Evolutionary conservation across 2,329 filamentous ascomycete genomes (phyloP), one percentile per base, ranked within the genome.

Genomic region (Colletotrichum aenigma): DNA sequence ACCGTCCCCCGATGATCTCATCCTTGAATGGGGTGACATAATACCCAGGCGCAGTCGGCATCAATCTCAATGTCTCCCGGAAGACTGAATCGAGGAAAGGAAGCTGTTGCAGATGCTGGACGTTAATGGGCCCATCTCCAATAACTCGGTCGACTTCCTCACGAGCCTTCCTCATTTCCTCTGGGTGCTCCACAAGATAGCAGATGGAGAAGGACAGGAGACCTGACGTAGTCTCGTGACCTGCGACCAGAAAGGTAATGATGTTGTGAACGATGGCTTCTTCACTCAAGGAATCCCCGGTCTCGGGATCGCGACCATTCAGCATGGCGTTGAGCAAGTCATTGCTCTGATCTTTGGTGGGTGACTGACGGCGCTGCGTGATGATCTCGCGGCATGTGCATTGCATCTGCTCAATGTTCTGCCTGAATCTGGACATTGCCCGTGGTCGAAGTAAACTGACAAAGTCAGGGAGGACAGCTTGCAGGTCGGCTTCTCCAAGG

Each of bases 181-280:
- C 86, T 0, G 93, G 93, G 78, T 93, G 87, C 80, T 92, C 93
- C 36, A 94, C 82, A 3, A 96, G 86, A 69, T 93, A 88, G 80
- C 92, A 93, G 68, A 94, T 90, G 0, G 89, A 84, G 79, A 94
- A 95, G 0, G 92, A 90, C 10, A 95, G 82, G 15, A 93, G 84
- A 6, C 93, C 93, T 2, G 91, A 91, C 0, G 94, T 94, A 0
- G 94, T 95, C 77, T 94, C 93, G 78, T 94, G 92, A 7, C 92
- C 90, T 69, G 91, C 91, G 76, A 92, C 90, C n/a, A 94, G 83
- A 79, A 94, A 94, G 0, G 92, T 94, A 71, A 93, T 91, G 85
- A 94, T 90, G 78, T 95, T 94, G 81, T 93, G 87, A 32, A 90
- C 87, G 78, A 94, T 93, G 48, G 86, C 89, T 6, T 88, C 85